A percentile compares a stretch with the other conserved stretches of the same genome.
These are phyloP conservation scores for Coccomyxa sp. DNA, from an alignment of 139 green algal genomes.

Conservation along the genomic window DNA sequence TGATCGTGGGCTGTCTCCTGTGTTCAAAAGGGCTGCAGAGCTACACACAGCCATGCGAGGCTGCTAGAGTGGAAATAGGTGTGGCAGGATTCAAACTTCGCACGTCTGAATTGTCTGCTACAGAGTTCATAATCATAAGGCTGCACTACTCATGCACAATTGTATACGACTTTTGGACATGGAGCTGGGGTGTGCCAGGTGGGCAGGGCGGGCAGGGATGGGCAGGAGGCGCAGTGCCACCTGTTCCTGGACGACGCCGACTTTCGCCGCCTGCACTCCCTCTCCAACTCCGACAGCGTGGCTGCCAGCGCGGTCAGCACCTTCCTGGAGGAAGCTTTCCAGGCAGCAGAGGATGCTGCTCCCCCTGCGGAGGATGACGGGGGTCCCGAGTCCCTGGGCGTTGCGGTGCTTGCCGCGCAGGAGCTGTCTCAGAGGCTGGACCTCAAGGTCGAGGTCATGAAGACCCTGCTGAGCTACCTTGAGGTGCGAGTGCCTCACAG, in stretches of 20 bases:
- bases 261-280: constrained; percentile 53
- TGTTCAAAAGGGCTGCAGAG: not conserved
- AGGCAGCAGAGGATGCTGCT: not conserved
- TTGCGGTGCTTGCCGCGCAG: constrained; percentile 32
- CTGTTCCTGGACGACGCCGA: constrained; percentile 63
- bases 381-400: constrained; percentile 5
- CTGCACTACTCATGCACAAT: not conserved
- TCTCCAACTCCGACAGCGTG: constrained; percentile 34
- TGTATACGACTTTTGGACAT: too few species aligned
- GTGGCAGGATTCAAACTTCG: not conserved
- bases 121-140: not conserved
- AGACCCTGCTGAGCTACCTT: constrained; percentile 73
- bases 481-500: constrained; percentile 36
- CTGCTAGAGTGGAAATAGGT: not conserved
- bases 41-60: not conserved
- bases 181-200: constrained; percentile 22
- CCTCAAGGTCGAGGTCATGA: constrained; percentile 64
- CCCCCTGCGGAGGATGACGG: not conserved
- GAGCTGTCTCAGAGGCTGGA: constrained; percentile 41
- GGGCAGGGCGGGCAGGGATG: constrained; percentile 66
- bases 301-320: constrained; percentile 30
- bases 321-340: constrained; percentile 55
- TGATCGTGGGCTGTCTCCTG: not conserved
- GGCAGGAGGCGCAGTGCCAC: constrained; percentile 47
- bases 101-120: not conserved